phyloP scores from a whole-genome alignment of 345 rosid genomes.

The Eucalyptus fibrosa region DNA sequence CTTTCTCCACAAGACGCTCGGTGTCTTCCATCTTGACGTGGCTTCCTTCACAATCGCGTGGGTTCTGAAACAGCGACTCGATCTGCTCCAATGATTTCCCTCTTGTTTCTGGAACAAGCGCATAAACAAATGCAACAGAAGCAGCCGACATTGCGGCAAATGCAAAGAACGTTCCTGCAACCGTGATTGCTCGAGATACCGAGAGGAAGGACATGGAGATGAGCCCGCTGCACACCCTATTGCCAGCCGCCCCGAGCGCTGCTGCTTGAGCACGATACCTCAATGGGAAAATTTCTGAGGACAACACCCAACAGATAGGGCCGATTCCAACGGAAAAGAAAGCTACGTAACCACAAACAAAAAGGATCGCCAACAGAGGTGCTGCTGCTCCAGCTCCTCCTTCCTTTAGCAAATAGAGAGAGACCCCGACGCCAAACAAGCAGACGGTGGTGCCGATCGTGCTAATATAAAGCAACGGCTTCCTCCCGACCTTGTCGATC shows the following conservation, averaged over 20 bases:
- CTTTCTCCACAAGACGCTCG: neutral
- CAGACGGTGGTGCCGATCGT: slow-evolving; percentile 52
- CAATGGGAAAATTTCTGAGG: slow-evolving; percentile 53
- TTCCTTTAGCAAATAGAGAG: slow-evolving; percentile 17
- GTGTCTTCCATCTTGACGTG: neutral
- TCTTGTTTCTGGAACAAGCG: slow-evolving; percentile 47
- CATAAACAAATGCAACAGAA: slow-evolving; percentile 29
- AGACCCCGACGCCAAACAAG: slow-evolving; percentile 23
- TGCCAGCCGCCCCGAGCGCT: slow-evolving; percentile 47
- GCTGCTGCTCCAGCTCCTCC: slow-evolving; percentile 18
- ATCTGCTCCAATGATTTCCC: slow-evolving; percentile 65
- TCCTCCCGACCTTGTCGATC: slow-evolving; percentile 58
- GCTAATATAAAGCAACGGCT: slow-evolving; percentile 52
- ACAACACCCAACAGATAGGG: slow-evolving; percentile 50
- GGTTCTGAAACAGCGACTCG: slow-evolving; percentile 21
- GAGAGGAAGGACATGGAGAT: slow-evolving; percentile 63
- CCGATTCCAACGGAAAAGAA: slow-evolving; percentile 62
- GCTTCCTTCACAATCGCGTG: neutral
- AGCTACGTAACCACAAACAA: slow-evolving; percentile 45
- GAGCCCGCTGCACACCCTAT: slow-evolving; percentile 45
- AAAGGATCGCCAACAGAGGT: slow-evolving; percentile 11
- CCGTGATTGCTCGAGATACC: slow-evolving; percentile 29
- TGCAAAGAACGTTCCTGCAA: slow-evolving; percentile 45
- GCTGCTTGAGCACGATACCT: slow-evolving; percentile 57
- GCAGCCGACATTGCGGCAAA: slow-evolving; percentile 26